Conservation (phyloP, 352 stramenopile species). For the Phytophthora pluvialis region DNA sequence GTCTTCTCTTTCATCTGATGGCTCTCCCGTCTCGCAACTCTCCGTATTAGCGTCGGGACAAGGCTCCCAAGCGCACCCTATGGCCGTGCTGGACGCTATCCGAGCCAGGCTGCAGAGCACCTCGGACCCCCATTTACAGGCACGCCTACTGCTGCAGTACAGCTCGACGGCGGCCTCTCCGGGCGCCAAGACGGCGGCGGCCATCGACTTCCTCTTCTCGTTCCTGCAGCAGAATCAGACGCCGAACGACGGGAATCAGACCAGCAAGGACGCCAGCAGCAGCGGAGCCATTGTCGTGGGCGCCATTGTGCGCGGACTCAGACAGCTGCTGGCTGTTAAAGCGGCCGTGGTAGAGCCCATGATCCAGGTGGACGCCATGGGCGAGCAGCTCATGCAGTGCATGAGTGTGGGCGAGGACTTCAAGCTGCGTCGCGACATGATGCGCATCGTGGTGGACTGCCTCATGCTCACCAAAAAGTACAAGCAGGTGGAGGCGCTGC, state of each 20-base stretch:
- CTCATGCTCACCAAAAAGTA: constrained; percentile 51
- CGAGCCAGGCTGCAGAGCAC: constrained; percentile 46
- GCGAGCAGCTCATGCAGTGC: constrained; percentile 79
- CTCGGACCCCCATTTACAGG: constrained; percentile 67
- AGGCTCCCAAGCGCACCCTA: constrained; percentile 25
- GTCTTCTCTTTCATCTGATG: constrained; percentile 16
- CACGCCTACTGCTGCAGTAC: constrained; percentile 64
- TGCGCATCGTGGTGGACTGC: constrained; percentile 77
- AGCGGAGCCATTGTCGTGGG: constrained; percentile 64
- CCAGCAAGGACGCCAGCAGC: constrained; percentile 21
- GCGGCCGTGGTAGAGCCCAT: constrained; percentile 73
- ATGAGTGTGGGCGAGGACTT: constrained; percentile 79
- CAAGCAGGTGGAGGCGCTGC: constrained; percentile 46
- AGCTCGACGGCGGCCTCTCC: constrained; percentile 54
- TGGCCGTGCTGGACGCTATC: constrained; percentile 46
- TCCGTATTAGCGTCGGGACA: constrained; percentile 12
- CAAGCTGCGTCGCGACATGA: constrained; percentile 77
- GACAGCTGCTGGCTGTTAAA: constrained; percentile 65
- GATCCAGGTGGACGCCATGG: constrained; percentile 84
- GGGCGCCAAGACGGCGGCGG: constrained; percentile 51
- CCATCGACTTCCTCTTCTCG: constrained; percentile 85
- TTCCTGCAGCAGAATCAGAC: constrained; percentile 76
- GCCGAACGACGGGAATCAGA: constrained; percentile 16
- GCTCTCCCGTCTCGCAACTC: neutral
- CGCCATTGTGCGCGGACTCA: constrained; percentile 69